Percentiles rank a stretch among this genome's conserved stretches.
phyloP scores from a whole-genome alignment of 2,329 filamentous ascomycete species.

The Tolypocladium inflatum region DNA sequence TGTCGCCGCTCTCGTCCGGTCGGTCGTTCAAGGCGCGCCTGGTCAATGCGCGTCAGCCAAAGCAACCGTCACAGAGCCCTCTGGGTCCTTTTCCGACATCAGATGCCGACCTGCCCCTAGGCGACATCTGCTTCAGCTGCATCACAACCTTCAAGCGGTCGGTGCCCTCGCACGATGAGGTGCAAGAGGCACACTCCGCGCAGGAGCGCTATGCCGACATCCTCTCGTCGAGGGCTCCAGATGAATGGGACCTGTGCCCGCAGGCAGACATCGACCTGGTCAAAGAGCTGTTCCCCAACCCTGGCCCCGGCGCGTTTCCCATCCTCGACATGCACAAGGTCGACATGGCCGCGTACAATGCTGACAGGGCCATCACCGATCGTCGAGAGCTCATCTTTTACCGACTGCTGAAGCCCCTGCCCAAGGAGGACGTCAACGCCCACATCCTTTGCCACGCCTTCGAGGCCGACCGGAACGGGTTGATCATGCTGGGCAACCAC shows the following conservation, averaged over 20 bases:
- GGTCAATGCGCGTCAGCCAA: slow-evolving; percentile 39
- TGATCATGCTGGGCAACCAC: slow-evolving; percentile 41
- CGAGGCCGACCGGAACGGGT: slow-evolving; percentile 42
- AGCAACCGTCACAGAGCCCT: slow-evolving; percentile 24
- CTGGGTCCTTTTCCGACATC: slow-evolving; percentile 26
- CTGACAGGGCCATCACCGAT: slow-evolving; percentile 29
- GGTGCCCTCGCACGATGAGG: slow-evolving; percentile 22
- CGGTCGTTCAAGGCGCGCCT: slow-evolving; percentile 39
- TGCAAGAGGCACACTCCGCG: slow-evolving; percentile 26
- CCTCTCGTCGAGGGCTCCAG: slow-evolving; percentile 23
- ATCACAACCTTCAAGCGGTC: slow-evolving; percentile 42
- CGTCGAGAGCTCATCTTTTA: slow-evolving; percentile 40
- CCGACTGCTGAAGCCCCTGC: slow-evolving; percentile 34
- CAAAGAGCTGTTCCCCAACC: slow-evolving; percentile 23
- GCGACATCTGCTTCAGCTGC: slow-evolving; percentile 38
- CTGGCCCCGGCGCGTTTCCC: slow-evolving; percentile 35
- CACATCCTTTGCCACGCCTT: slow-evolving; percentile 41
- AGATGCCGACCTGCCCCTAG: slow-evolving; percentile 29
- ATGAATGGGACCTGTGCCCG: slow-evolving; percentile 35
- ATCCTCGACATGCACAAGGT: slow-evolving; percentile 45
- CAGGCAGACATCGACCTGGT: slow-evolving; percentile 34
- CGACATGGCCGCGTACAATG: slow-evolving; percentile 38
- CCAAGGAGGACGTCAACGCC: slow-evolving; percentile 27
- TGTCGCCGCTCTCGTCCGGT: slow-evolving; percentile 32
- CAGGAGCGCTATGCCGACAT: slow-evolving; percentile 34